Evolutionary conservation across 163 green algal species (phyloP).

Genomic region (Chloromonas sp.): DNA sequence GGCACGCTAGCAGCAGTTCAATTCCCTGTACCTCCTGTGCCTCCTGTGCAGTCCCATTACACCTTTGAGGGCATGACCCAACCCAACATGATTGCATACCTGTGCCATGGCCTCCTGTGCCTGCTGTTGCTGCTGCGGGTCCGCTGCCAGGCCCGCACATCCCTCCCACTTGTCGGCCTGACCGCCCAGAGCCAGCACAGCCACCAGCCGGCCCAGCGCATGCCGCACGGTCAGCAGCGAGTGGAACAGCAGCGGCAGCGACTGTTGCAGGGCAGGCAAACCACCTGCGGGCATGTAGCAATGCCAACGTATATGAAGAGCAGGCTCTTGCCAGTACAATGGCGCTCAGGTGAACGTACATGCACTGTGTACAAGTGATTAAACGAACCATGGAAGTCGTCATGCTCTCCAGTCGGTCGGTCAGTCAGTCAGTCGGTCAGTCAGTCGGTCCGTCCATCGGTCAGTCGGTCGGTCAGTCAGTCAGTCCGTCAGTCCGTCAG

Average conservation of each 20-base stretch:
- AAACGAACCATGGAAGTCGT: no score
- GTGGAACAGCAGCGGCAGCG: slow-evolving; percentile 36
- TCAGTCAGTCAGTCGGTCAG: no score
- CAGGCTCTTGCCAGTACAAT: no score
- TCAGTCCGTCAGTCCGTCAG: no score
- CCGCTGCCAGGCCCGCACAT: slow-evolving; percentile 9
- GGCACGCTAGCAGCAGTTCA: no score
- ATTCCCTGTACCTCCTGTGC: no score
- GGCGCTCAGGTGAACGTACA: no score
- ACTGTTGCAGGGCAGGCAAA: slow-evolving; percentile 7
- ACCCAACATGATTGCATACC: neutral
- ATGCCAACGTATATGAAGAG: no score
- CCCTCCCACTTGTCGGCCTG: slow-evolving; percentile 30
- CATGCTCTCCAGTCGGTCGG: no score
- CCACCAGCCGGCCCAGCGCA: slow-evolving; percentile 32
- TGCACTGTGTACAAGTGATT: no score
- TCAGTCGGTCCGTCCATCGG: no score
- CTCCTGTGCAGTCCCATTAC: neutral
- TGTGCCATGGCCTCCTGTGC: neutral
- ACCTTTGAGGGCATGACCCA: neutral
- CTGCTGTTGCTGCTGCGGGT: neutral
- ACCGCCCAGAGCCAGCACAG: slow-evolving; percentile 26
- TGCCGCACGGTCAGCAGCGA: slow-evolving; percentile 36
- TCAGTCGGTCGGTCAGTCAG: no score
- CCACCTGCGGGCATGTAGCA: neutral